Evolutionary conservation across 2,329 filamentous ascomycete genomes (phyloP).

Genomic region (Stagonosporopsis chrysanthemi): DNA sequence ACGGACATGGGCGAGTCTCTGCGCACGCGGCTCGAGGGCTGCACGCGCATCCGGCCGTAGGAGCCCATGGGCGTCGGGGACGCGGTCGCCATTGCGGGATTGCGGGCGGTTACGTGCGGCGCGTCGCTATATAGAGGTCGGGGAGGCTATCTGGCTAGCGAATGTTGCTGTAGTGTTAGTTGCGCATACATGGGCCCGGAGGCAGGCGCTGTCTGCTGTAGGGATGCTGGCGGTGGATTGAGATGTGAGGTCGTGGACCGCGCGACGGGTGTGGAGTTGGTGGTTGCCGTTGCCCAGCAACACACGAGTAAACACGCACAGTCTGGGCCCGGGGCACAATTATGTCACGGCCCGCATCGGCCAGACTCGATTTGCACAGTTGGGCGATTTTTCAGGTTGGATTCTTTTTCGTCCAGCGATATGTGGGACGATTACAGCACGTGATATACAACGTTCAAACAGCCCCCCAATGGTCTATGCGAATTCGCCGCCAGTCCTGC

Average conservation of each 20-base stretch:
- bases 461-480: conserved; percentile 10
- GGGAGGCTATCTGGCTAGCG: conserved; percentile 43
- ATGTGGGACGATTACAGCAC: not conserved
- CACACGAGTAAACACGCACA: conserved; percentile 8
- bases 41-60: conserved; percentile 50
- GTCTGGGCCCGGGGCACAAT: conserved; percentile 7
- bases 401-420: not conserved
- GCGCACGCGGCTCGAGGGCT: conserved; percentile 46
- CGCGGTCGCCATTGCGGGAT: conserved; percentile 46
- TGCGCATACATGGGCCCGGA: conserved; percentile 49
- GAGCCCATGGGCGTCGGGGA: conserved; percentile 52
- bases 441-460: conserved; percentile 13
- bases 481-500: conserved; percentile 4
- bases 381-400: not conserved
- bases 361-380: not conserved
- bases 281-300: conserved; percentile 17
- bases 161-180: conserved; percentile 50
- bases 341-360: conserved; percentile 14
- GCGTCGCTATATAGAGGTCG: conserved; percentile 32
- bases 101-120: conserved; percentile 20
- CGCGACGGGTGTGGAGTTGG: conserved; percentile 16
- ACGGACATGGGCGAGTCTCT: conserved; percentile 58
- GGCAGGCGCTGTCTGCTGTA: conserved; percentile 43
- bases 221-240: conserved; percentile 42
- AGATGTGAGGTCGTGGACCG: conserved; percentile 16